Evolutionary conservation across 208 protist species (phyloP), one percentile per base, ranked within the genome.

Genomic region (Leishmania major): DNA sequence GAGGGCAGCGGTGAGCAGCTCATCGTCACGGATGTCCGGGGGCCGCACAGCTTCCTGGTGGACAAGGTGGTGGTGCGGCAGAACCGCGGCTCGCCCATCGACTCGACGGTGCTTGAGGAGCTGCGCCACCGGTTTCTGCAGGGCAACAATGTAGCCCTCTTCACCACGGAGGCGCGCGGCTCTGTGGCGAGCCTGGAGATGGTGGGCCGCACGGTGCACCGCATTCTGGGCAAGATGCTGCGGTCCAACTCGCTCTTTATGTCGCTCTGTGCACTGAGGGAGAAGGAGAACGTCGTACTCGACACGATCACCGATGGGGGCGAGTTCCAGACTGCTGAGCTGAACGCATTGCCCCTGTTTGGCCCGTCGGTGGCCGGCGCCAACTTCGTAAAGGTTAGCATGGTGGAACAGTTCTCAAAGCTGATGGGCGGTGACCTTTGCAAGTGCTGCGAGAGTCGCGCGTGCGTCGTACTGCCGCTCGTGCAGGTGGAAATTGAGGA

Each of bases 141-240:
- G 22, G 90, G 92, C 47, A 70, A 90, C 75, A 93, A 93, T 84
- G 81, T 90, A 15, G 88, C 90, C 53, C 70, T 95, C 49, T 59
- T 93, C 31, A 92, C 90, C 11, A 79, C 79, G 35, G 92, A 93
- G 77, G 64, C 81, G 0, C 88, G 88, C 40, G 92, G 92, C 60
- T 90, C 85, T 5, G 62, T 87, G 22, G 71, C 85, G 47, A 89
- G 87, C 66, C 60, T 90, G 51, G 85, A 92, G 72, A 69, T 90
- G 75, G 77, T 93, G n/a, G 89, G 92, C 72, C 85, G 87, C 85
- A 89, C 84, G 8, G 84, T 87, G 75, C 89, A 88, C 67, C 59
- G 55, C 67, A 78, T 91, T 22, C 81, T 93, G 47, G 67, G 55
- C 37, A 90, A 90, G 77, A 43, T 83, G 60, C 72, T 77, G 28